These are phyloP conservation scores for Coemansia asiatica DNA, from an alignment of 192 early-diverging fungal genomes.

Conservation along the genomic window DNA sequence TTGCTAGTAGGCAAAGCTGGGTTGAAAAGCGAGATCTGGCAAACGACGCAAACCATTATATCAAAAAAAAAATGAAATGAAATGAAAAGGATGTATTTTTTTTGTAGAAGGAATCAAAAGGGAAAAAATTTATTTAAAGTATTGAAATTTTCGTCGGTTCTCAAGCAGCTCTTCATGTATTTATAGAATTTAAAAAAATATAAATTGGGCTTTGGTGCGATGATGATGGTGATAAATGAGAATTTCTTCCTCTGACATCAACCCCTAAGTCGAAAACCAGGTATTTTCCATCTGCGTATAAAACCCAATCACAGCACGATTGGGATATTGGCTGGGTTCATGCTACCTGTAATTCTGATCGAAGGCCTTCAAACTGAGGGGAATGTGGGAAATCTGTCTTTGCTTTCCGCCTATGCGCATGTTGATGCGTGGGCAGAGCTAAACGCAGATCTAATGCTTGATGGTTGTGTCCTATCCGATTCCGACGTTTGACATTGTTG, in stretches of 20 bases:
- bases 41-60: slow-evolving; percentile 2
- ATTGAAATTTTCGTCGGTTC: too few species aligned
- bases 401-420: background rate
- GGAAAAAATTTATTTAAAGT: too few species aligned
- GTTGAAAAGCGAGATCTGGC: background rate
- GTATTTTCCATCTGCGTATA: background rate
- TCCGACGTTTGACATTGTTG: background rate
- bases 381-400: background rate
- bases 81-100: background rate
- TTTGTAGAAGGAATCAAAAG: too few species aligned
- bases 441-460: background rate
- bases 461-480: background rate
- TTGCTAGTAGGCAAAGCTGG: background rate
- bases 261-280: background rate
- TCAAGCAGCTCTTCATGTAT: too few species aligned
- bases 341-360: background rate
- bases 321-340: background rate
- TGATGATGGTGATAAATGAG: background rate
- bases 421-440: background rate
- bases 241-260: background rate
- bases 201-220: too few species aligned
- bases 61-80: background rate
- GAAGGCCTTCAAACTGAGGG: background rate
- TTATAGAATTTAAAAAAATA: too few species aligned
- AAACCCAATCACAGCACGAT: too few species aligned